phyloP scores from a whole-genome alignment of 1,284 basidiomycete genomes.

The Papiliotrema laurentii region DNA sequence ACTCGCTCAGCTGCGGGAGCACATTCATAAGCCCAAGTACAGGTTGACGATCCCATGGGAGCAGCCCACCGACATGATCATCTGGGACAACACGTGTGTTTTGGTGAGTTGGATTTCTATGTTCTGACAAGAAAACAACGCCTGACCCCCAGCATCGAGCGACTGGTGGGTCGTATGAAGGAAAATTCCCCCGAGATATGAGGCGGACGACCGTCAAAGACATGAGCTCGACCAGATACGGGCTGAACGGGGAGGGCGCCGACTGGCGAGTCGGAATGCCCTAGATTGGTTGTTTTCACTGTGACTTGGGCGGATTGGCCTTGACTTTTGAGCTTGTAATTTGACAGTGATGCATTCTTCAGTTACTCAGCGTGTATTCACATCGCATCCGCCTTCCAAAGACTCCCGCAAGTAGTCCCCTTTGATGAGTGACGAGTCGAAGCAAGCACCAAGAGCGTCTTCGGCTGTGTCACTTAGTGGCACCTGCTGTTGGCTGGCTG shows the following conservation, averaged over 20 bases:
- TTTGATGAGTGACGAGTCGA: too few relatives aligned
- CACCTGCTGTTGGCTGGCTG: too few relatives aligned
- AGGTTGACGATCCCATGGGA: constrained; percentile 12
- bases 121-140: background rate
- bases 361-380: too few relatives aligned
- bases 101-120: constrained; percentile 10
- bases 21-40: constrained; percentile 16
- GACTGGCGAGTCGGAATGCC: background rate
- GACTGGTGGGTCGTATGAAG: constrained; percentile 14
- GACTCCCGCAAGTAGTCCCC: too few relatives aligned
- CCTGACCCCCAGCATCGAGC: constrained; percentile 13
- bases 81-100: constrained; percentile 25
- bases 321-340: too few relatives aligned
- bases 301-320: background rate
- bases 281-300: background rate
- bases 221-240: constrained; percentile 14
- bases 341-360: too few relatives aligned
- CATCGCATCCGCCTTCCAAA: background rate
- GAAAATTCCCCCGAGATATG: constrained; percentile 22
- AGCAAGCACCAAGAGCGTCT: too few relatives aligned
- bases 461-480: too few relatives aligned
- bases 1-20: constrained; percentile 11
- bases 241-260: constrained; percentile 15
- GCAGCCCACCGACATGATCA: constrained; percentile 14
- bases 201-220: constrained; percentile 22